These are phyloP conservation scores for Penicillium sumatraense DNA, from an alignment of 2,329 filamentous ascomycete species.

Conservation along the genomic window DNA sequence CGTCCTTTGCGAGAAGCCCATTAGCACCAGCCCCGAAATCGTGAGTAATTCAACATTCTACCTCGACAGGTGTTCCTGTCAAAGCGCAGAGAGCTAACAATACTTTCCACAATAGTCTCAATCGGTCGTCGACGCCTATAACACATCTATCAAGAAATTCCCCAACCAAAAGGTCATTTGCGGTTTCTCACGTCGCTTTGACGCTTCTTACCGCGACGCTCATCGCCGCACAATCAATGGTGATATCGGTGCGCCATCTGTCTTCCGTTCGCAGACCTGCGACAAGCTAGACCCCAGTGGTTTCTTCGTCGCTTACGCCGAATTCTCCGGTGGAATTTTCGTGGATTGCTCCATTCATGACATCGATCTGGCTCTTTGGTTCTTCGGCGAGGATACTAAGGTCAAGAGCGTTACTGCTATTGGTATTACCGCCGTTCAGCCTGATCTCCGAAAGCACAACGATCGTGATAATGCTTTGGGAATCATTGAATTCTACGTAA, in stretches of 20 bases:
- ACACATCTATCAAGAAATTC: conserved; percentile 62
- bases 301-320: conserved; percentile 69
- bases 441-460: conserved; percentile 57
- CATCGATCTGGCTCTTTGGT: conserved; percentile 66
- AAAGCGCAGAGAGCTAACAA: not conserved
- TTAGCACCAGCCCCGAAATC: conserved; percentile 18
- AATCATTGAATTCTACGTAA: conserved; percentile 8
- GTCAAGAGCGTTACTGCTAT: conserved; percentile 59
- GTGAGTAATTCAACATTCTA: conserved; percentile 1
- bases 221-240: conserved; percentile 55
- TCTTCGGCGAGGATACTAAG: conserved; percentile 57
- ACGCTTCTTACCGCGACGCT: conserved; percentile 65
- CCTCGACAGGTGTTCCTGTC: too few species aligned
- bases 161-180: conserved; percentile 62
- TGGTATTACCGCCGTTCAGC: conserved; percentile 61
- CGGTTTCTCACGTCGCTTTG: conserved; percentile 67
- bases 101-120: conserved; percentile 50
- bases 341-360: conserved; percentile 71
- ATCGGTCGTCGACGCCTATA: conserved; percentile 57
- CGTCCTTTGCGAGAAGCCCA: conserved; percentile 59
- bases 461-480: conserved; percentile 60
- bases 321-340: conserved; percentile 67
- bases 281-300: conserved; percentile 65
- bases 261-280: conserved; percentile 67
- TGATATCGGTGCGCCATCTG: conserved; percentile 60